phyloP scores from a whole-genome alignment of 73 alveolate genomes.

The Durusdinium trenchii region DNA sequence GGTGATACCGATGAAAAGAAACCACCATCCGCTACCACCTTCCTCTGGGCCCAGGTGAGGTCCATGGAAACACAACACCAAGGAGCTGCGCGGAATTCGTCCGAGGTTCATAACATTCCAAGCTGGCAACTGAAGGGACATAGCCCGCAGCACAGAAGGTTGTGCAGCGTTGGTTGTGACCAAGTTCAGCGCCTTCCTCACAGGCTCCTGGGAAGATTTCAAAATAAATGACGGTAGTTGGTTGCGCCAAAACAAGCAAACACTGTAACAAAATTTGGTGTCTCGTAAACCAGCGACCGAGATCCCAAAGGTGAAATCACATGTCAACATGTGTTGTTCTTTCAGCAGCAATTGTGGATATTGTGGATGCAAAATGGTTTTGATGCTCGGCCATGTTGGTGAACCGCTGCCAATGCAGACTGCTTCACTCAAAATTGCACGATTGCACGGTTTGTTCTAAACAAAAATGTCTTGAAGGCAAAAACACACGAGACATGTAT shows the following conservation, averaged over 20 bases:
- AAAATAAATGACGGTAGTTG: too few relatives aligned
- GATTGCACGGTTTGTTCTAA: too few relatives aligned
- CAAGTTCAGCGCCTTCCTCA: constrained; percentile 65
- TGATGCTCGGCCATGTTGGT: neutral
- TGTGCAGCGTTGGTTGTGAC: constrained; percentile 64
- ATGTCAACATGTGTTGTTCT: too few relatives aligned
- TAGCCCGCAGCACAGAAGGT: constrained; percentile 69
- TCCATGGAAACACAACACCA: too few relatives aligned
- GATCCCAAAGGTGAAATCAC: neutral
- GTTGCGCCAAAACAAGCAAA: neutral
- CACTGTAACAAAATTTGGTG: neutral
- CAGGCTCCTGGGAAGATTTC: constrained; percentile 42
- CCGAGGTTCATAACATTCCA: constrained; percentile 67
- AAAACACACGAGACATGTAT: too few relatives aligned
- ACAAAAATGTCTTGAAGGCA: too few relatives aligned
- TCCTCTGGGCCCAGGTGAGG: too few relatives aligned
- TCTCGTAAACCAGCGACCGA: neutral
- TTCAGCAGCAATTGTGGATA: neutral
- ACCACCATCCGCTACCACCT: too few relatives aligned
- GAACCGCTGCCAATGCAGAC: too few relatives aligned
- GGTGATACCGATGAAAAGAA: too few relatives aligned
- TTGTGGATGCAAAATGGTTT: neutral
- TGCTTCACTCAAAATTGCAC: too few relatives aligned
- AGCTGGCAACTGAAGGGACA: constrained; percentile 55
- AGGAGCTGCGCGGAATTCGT: too few relatives aligned